Conservation (phyloP, 2,329 filamentous ascomycete genomes). For the Myotisia sp. region DNA sequence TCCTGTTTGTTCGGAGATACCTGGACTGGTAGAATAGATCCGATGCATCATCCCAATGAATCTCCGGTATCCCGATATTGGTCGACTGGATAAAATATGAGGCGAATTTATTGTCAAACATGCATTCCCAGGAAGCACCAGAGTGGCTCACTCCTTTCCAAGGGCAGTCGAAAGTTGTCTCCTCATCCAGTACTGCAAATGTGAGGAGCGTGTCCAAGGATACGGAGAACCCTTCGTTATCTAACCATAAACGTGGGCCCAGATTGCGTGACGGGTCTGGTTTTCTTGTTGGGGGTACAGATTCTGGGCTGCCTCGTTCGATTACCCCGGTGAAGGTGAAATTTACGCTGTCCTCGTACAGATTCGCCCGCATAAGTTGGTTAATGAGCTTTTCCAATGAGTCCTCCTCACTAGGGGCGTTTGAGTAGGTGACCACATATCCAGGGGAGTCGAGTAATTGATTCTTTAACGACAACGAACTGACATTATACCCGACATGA, state of each 20-base stretch:
- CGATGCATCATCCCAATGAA: constrained; percentile 10
- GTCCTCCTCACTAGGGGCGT: constrained; percentile 6
- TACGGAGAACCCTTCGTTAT: constrained; percentile 10
- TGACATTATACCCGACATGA: constrained; percentile 5
- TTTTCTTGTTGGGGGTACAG: constrained; percentile 6
- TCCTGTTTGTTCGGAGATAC: constrained; percentile 7
- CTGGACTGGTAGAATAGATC: constrained; percentile 4
- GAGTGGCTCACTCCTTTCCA: constrained; percentile 4
- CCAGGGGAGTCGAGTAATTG: constrained; percentile 6
- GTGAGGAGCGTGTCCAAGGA: constrained; percentile 9
- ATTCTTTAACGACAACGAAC: constrained; percentile 4
- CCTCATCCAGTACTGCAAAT: neutral
- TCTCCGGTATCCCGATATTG: constrained; percentile 7
- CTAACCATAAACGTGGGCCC: constrained; percentile 10
- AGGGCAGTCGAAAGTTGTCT: constrained; percentile 6
- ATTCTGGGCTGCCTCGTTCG: constrained; percentile 5
- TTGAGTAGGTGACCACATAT: constrained; percentile 10
- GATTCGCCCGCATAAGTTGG: constrained; percentile 7
- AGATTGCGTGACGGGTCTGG: constrained; percentile 1
- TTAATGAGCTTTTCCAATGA: constrained; percentile 6
- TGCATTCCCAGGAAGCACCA: constrained; percentile 7
- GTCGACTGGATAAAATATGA: neutral
- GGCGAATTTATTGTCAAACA: constrained; percentile 7
- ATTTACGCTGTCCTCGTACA: constrained; percentile 7
- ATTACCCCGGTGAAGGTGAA: constrained; percentile 9